Evolutionary conservation across 2,329 filamentous ascomycete genomes (phyloP).

Genomic region (Basipetospora chlamydospora): DNA sequence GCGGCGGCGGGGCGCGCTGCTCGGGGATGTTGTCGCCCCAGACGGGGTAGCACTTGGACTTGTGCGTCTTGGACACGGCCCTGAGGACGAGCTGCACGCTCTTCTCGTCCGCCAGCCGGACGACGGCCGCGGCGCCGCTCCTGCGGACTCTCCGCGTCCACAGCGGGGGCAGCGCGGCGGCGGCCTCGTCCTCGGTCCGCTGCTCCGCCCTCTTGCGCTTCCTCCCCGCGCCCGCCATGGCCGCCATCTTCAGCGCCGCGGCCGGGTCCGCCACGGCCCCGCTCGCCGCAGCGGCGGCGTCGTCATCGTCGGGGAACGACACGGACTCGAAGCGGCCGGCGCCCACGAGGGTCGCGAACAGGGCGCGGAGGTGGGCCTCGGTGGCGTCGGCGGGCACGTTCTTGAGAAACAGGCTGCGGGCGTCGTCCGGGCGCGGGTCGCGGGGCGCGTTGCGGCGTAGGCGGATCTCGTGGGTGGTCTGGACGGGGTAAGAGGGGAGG

Average conservation of each 20-base stretch:
- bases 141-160: conserved; percentile 59
- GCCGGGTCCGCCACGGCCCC: conserved; percentile 10
- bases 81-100: conserved; percentile 66
- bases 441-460: conserved; percentile 71
- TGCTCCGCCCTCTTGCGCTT: conserved; percentile 41
- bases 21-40: conserved; percentile 52
- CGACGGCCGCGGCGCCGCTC: conserved; percentile 67
- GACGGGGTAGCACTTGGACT: conserved; percentile 43
- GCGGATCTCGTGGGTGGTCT: conserved; percentile 70
- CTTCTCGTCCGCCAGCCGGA: conserved; percentile 69
- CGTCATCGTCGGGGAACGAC: conserved; percentile 52
- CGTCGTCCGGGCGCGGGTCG: conserved; percentile 56
- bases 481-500: conserved; percentile 44
- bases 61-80: conserved; percentile 48
- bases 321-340: conserved; percentile 67
- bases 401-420: conserved; percentile 75
- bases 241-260: conserved; percentile 23
- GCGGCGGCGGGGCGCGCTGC: conserved; percentile 34
- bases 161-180: conserved; percentile 48
- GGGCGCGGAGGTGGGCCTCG: conserved; percentile 55
- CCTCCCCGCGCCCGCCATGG: conserved; percentile 20
- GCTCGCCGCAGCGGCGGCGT: conserved; percentile 15
- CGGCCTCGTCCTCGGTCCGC: conserved; percentile 46
- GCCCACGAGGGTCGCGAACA: conserved; percentile 63
- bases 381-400: conserved; percentile 81